Base-by-base conservation (phyloP, 441 rosid species). In the Populus hybrid region DNA sequence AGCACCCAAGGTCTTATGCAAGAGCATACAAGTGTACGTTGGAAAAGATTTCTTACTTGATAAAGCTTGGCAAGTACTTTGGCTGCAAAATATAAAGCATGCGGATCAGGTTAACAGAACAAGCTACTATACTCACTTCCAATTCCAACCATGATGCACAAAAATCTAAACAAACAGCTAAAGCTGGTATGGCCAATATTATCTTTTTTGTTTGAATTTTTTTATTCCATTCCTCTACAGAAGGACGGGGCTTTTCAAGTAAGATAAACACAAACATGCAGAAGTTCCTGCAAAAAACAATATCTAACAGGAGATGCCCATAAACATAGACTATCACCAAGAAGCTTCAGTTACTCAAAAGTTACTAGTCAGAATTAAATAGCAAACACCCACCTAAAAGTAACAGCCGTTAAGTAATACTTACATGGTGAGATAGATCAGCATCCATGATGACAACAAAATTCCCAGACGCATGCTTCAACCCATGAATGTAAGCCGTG, bases 401-500 rank as follows among this genome's bases (percentile, higher is more conserved):
- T 67, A 16, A 46, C 12, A 28, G 57, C 67, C 18, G 1, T 34
- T 73, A 26, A 61, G 61, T 3, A 67, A 23, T 50, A 36, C 84
- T 92, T 87, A 93, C 99, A 89, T 97, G 99, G 87, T 97, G 99
- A 46, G 99, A 96, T 65, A 96, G 88, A 91, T 94, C 98, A 81
- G 99, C 99, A 87, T 93, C 99, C 98, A 97, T 94, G 78, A 97
- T 94, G 21, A 97, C 97, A 65, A 97, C 89, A 79, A 94, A 94
- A 80, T 91, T 91, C 35, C 98, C 99, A 4, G 98, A 84, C 9
- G 94, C 98, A 88, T 97, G 94, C 84, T 91, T 92, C 88, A 97
- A 83, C 67, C 99, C 98, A 84, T 94, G 97, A 66, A 89, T 63
- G 73, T 97, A 97, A 73, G 99, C 98, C 66, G 98, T 97, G 73